Base-by-base conservation (phyloP, 805 yeast species). In the Cyberlindnera veronae region DNA sequence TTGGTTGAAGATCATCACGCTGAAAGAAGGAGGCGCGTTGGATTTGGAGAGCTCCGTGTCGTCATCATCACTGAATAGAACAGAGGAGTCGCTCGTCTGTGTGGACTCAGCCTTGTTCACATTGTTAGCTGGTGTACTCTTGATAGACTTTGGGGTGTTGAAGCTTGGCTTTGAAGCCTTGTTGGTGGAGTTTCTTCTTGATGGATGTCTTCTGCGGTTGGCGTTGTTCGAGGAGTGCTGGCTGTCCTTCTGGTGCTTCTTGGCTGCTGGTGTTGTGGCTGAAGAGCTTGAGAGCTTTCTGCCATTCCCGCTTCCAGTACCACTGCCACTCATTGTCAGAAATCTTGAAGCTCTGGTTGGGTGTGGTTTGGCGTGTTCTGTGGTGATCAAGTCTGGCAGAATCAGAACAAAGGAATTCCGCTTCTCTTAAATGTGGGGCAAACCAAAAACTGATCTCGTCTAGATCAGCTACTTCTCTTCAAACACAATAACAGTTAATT, bases 211-310 rank as follows among this genome's bases (percentile, higher is more conserved):
- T 26, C 22, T 34, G 23, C 36, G 16, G n/a, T 16, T 9, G 14
- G 9, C 17, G 13, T 30, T 15, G 32, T 17, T 14, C 12, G 19
- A 12, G 13, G 32, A 7, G 6, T n/a, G 17, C 13, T 33, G 30
- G n/a, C 20, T 39, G 28, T 24, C 28, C 19, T 29, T 38, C 21
- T 39, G 43, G 11, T 29, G 39, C 37, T 40, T 40, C 36, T 40
- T 40, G 6, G 39, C 11, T 7, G 34, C 20, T 2, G 44, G 40
- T 15, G 27, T n/a, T 5, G 29, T 17, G 4, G 34, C 24, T 6
- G 34, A 22, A 2, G 37, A 24, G 17, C 33, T 40, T 2, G 44
- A 40, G 2, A 32, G 29, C 10, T 36, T 40, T 32, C 44, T 40
- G n/a, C 44, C 39, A 13, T 18, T 35, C 44, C 35, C 8, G 26